Base-by-base conservation (phyloP, 768 basidiomycete genomes). In the Leccinum longicurvipes region DNA sequence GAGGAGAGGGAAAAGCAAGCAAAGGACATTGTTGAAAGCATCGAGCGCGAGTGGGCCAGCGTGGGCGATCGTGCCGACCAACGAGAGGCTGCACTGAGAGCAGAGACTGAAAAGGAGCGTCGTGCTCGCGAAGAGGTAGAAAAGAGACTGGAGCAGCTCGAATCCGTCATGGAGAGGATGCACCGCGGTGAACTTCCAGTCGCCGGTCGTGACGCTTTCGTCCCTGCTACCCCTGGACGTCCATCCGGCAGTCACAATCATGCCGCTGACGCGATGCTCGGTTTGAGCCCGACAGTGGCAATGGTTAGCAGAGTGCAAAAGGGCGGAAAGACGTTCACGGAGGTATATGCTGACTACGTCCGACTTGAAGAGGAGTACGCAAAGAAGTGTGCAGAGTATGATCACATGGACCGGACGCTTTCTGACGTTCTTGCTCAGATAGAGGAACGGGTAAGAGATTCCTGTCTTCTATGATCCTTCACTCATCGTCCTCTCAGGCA, bases 301-400 rank as follows among this genome's bases (percentile, higher is more conserved):
- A 84, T 96, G 76, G 92, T 87, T 7, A 86, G 86, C 72, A 83
- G 79, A 58, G 82, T 87, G 21, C 93, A 94, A 74, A 85, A 83
- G 69, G 82, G 78, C 25, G 92, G 91, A 27, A 91, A 90, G 78
- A 90, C 89, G 1, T 96, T 96, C 74, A 96, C 96, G 0, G 91
- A 97, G 65, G 87, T 98, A 21, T 98, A 97, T 68, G 82, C 89
- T 15, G 93, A 97, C 66, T 92, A 92, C 61, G 85, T 96, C 32
- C 82, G 83, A 52, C 79, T 95, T 39, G 88, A 97, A 68, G 90
- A 91, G 24, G 89, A 93, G 28, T 85, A 85, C 53, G 80, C 83
- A 19, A 81, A 78, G 69, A 91, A 93, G 71, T 85, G 82, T 50
- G 79, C 84, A 5, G 95, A 98, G 73, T 90, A 87, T 56, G 85